Percentiles rank a stretch among this genome's conserved stretches.
Conservation (phyloP, 108 stramenopile species). For the Cylindrotheca closterium region DNA sequence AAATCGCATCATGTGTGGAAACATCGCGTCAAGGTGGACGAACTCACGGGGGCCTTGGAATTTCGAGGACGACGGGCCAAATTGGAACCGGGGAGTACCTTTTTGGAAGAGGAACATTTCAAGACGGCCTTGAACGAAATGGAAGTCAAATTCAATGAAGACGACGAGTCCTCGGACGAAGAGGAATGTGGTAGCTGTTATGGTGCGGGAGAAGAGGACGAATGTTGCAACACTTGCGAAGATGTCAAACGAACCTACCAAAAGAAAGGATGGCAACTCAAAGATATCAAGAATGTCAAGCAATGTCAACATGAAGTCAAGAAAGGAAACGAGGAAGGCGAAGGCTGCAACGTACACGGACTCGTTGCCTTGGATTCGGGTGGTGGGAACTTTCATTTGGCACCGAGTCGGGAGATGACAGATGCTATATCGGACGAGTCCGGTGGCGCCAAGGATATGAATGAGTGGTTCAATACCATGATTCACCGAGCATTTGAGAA, state of each 20-base stretch:
- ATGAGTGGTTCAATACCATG: conserved; percentile 30
- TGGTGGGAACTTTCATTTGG: conserved; percentile 95
- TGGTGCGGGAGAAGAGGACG: conserved; percentile 88
- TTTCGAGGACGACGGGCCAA: conserved; percentile 29
- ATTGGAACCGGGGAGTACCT: conserved; percentile 82
- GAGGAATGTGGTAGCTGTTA: conserved; percentile 92
- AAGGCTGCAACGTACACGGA: conserved; percentile 94
- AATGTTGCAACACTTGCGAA: conserved; percentile 97
- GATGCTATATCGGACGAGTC: conserved; percentile 11
- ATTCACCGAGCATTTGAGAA: conserved; percentile 68
- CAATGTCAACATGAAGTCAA: conserved; percentile 57
- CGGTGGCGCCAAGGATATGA: not conserved
- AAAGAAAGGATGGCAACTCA: conserved; percentile 84
- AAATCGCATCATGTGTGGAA: conserved; percentile 82
- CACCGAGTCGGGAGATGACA: conserved; percentile 76
- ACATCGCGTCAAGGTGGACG: conserved; percentile 53
- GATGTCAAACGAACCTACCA: conserved; percentile 92
- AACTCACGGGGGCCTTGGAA: conserved; percentile 12
- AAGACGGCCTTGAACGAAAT: conserved; percentile 22
- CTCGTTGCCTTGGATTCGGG: conserved; percentile 78
- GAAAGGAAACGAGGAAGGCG: conserved; percentile 44
- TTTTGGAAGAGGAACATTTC: conserved; percentile 59
- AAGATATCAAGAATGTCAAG: conserved; percentile 40
- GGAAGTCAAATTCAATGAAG: not conserved
- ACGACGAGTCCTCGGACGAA: conserved; percentile 15